Conservation (phyloP, 2,329 filamentous ascomycete genomes). For the Penicillium sumatraense region DNA sequence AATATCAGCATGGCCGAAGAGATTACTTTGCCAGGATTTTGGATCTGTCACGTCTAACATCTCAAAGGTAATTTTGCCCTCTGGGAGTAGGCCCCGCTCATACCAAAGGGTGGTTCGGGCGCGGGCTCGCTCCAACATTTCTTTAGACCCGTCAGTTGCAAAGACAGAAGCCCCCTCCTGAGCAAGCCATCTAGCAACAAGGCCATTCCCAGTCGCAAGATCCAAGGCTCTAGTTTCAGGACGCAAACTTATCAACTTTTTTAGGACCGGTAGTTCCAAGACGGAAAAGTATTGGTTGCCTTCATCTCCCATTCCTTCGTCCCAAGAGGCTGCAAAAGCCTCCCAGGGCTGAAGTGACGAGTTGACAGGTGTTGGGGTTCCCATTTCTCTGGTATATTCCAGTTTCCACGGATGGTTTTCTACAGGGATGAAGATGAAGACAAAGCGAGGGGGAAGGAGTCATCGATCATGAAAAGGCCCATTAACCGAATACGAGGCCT, state of each 20-base stretch:
- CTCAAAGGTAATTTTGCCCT: constrained; percentile 34
- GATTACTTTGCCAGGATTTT: not conserved
- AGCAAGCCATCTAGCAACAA: constrained; percentile 53
- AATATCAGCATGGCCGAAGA: not conserved
- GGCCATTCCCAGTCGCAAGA: constrained; percentile 56
- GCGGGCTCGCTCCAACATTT: constrained; percentile 48
- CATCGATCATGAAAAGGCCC: too few species aligned
- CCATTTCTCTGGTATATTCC: not conserved
- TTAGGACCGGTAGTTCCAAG: constrained; percentile 49
- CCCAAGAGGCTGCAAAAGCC: constrained; percentile 50
- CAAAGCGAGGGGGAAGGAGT: not conserved
- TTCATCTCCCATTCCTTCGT: constrained; percentile 42
- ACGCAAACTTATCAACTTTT: constrained; percentile 35
- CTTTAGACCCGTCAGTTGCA: constrained; percentile 51
- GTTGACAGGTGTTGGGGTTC: not conserved
- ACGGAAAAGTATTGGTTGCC: constrained; percentile 53
- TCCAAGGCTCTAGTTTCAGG: constrained; percentile 43
- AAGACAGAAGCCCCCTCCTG: constrained; percentile 42
- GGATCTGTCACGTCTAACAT: constrained; percentile 23
- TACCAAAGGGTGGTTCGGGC: constrained; percentile 7
- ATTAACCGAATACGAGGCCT: too few species aligned
- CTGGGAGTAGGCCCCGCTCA: not conserved
- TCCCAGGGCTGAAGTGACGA: constrained; percentile 40
- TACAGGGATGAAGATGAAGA: not conserved
- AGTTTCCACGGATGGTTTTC: too few species aligned